These are phyloP conservation scores for Dictyostelium intermedium DNA, from an alignment of 78 protist genomes.

Conservation along the genomic window DNA sequence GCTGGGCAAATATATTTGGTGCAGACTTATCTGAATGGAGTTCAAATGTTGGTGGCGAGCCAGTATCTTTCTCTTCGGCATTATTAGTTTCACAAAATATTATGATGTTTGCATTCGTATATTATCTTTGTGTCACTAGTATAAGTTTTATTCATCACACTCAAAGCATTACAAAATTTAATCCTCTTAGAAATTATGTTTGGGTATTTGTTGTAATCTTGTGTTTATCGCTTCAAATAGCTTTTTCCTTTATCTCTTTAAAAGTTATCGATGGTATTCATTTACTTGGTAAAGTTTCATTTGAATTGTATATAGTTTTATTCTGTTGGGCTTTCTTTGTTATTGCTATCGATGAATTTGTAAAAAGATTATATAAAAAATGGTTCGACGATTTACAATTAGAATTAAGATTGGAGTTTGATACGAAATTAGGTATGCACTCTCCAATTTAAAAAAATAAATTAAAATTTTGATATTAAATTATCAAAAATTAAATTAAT, in stretches of 20 bases:
- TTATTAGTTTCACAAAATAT: constrained; percentile 68
- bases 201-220: constrained; percentile 2
- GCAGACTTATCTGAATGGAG: constrained; percentile 26
- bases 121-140: constrained; percentile 52
- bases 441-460: not conserved
- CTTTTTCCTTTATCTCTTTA: constrained; percentile 40
- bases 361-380: constrained; percentile 41
- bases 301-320: constrained; percentile 45
- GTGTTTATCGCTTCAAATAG: constrained; percentile 24
- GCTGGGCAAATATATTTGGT: constrained; percentile 77
- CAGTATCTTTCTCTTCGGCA: constrained; percentile 13
- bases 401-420: constrained; percentile 73
- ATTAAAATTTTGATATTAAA: not conserved
- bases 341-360: constrained; percentile 61
- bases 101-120: constrained; percentile 78
- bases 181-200: constrained; percentile 32
- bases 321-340: constrained; percentile 76
- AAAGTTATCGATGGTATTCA: constrained; percentile 56
- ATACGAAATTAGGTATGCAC: constrained; percentile 74
- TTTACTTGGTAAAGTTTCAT: constrained; percentile 6
- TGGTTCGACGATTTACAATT: constrained; percentile 77
- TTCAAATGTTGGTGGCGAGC: not conserved
- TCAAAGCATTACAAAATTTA: constrained; percentile 15
- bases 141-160: constrained; percentile 76
- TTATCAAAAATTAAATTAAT: too few relatives aligned